phyloP scores from a whole-genome alignment of 805 yeast genomes.

The Wickerhamiella spandovensis region DNA sequence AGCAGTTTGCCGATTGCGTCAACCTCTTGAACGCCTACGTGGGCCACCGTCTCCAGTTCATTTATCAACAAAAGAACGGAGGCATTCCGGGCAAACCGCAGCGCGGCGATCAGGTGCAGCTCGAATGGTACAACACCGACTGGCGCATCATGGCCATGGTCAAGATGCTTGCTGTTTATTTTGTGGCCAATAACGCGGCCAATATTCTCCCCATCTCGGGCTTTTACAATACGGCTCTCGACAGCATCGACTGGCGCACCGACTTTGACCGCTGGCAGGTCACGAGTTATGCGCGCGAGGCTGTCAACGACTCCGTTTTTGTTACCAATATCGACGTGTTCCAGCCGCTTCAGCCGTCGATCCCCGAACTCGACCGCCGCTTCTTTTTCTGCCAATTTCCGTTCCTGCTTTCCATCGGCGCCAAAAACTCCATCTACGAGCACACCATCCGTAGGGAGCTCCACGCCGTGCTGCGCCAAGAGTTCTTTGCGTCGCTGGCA shows the following conservation, averaged over 20 bases:
- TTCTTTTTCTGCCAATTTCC: slow-evolving; percentile 74
- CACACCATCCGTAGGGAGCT: slow-evolving; percentile 25
- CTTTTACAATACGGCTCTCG: slow-evolving; percentile 73
- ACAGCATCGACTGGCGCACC: slow-evolving; percentile 56
- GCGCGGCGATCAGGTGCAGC: slow-evolving; percentile 17
- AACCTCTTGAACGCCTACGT: slow-evolving; percentile 64
- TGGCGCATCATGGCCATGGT: slow-evolving; percentile 73
- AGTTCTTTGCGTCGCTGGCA: slow-evolving; percentile 8
- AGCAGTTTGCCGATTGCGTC: slow-evolving; percentile 38
- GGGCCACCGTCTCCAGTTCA: slow-evolving; percentile 54
- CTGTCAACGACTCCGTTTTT: not conserved
- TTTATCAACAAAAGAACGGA: slow-evolving; percentile 15
- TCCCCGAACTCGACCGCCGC: slow-evolving; percentile 11
- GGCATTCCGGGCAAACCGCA: slow-evolving; percentile 11
- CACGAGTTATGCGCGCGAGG: slow-evolving; percentile 1
- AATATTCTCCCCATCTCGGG: slow-evolving; percentile 27
- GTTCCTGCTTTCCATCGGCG: slow-evolving; percentile 64
- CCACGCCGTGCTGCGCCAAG: slow-evolving; percentile 10
- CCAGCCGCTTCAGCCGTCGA: not conserved
- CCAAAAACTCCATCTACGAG: slow-evolving; percentile 68
- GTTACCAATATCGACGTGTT: not conserved
- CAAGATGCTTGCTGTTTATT: slow-evolving; percentile 40
- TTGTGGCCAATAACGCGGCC: slow-evolving; percentile 34
- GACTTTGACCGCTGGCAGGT: slow-evolving; percentile 80
- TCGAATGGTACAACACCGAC: slow-evolving; percentile 57